phyloP scores from a whole-genome alignment of 495 filamentous ascomycete genomes.

The Penicillium psychrofluorescens region DNA sequence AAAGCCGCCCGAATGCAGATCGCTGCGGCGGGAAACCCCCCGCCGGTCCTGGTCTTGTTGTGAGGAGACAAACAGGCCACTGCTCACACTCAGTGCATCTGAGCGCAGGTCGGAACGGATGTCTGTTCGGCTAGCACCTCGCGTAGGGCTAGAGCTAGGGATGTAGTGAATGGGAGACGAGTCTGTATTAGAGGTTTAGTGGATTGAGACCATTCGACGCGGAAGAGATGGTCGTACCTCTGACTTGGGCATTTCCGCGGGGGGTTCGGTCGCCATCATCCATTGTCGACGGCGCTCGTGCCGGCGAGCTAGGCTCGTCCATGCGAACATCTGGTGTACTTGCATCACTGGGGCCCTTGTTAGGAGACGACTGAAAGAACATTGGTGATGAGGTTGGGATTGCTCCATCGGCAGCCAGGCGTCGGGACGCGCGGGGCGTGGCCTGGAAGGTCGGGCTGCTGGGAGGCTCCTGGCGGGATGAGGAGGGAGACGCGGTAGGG shows the following conservation, averaged over 20 bases:
- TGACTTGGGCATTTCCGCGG: constrained; percentile 54
- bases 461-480: constrained; percentile 31
- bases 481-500: constrained; percentile 34
- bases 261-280: constrained; percentile 67
- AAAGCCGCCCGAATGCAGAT: constrained; percentile 72
- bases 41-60: constrained; percentile 43
- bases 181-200: constrained; percentile 39
- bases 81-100: constrained; percentile 69
- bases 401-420: constrained; percentile 29
- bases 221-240: constrained; percentile 47
- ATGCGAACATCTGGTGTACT: constrained; percentile 47
- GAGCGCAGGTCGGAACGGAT: constrained; percentile 47
- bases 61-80: constrained; percentile 74
- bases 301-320: constrained; percentile 49
- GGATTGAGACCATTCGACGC: not conserved
- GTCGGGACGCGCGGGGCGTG: constrained; percentile 41
- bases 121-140: constrained; percentile 31
- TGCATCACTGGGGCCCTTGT: constrained; percentile 45
- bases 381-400: constrained; percentile 68
- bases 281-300: constrained; percentile 5
- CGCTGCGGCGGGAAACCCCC: constrained; percentile 55
- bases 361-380: constrained; percentile 74
- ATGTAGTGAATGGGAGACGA: constrained; percentile 88
- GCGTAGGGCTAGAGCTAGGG: constrained; percentile 75
- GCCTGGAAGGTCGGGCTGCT: constrained; percentile 34